Conservation (phyloP, 768 basidiomycete genomes). For the Rubroboletus satanas region DNA sequence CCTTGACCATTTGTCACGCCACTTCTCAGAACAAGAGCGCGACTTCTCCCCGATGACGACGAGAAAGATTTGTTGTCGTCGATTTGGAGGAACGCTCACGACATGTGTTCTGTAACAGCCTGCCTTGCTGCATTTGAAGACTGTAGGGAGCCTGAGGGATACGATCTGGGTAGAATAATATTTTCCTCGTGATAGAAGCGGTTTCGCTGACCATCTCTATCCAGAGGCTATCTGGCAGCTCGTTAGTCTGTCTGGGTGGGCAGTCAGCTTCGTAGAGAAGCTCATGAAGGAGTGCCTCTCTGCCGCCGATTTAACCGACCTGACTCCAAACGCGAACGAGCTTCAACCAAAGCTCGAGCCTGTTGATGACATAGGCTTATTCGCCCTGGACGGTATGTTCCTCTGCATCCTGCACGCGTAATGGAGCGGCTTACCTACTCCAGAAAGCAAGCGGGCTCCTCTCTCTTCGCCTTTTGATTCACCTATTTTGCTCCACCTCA, state of each 20-base stretch:
- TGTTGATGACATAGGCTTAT: conserved; percentile 24
- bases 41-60: conserved; percentile 22
- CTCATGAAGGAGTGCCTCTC: conserved; percentile 53
- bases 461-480: conserved; percentile 26
- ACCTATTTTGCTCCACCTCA: conserved; percentile 53
- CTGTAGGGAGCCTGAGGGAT: conserved; percentile 55
- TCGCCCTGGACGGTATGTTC: conserved; percentile 23
- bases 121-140: conserved; percentile 63
- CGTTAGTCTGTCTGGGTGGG: conserved; percentile 58
- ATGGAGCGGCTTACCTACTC: conserved; percentile 36
- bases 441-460: conserved; percentile 16
- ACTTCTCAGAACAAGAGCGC: conserved; percentile 32
- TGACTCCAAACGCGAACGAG: conserved; percentile 8
- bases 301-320: conserved; percentile 26
- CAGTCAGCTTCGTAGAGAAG: conserved; percentile 55
- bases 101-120: conserved; percentile 60
- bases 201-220: conserved; percentile 5
- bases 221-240: conserved; percentile 74
- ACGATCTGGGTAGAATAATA: conserved; percentile 54
- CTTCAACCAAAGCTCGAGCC: conserved; percentile 27
- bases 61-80: conserved; percentile 41
- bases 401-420: conserved; percentile 31
- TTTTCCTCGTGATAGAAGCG: neutral
- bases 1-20: conserved; percentile 3
- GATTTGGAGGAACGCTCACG: conserved; percentile 61